Evolutionary conservation across 2,329 filamentous ascomycete genomes (phyloP).

Genomic region (Talaromyces sp.): DNA sequence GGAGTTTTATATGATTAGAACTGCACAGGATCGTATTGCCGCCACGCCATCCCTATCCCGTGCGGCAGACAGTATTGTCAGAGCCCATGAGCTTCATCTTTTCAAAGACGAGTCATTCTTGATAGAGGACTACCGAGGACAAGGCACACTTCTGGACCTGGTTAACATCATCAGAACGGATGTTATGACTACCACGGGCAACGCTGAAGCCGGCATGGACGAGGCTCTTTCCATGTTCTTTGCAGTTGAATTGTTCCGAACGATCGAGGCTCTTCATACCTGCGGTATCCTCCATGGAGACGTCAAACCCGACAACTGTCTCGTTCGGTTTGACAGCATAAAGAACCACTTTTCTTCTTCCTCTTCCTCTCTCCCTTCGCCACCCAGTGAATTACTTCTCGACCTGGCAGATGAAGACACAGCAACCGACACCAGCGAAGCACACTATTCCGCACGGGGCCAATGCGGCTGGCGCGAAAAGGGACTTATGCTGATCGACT

Average conservation of each 20-base stretch:
- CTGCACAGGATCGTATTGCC: constrained; percentile 71
- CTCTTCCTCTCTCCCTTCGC: constrained; percentile 16
- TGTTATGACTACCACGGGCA: constrained; percentile 42
- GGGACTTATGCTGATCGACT: constrained; percentile 86
- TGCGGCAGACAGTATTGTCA: constrained; percentile 70
- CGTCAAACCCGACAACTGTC: constrained; percentile 91
- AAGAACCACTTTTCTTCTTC: constrained; percentile 10
- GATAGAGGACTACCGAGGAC: constrained; percentile 77
- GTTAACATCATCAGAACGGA: constrained; percentile 81
- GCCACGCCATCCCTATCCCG: constrained; percentile 54
- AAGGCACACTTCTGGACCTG: constrained; percentile 91
- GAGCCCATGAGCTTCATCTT: constrained; percentile 84
- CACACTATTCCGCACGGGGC: constrained; percentile 68
- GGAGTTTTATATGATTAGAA: constrained; percentile 95
- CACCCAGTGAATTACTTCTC: constrained; percentile 25
- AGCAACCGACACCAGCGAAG: constrained; percentile 25
- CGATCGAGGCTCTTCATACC: constrained; percentile 78
- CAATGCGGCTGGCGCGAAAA: constrained; percentile 72
- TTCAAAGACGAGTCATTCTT: constrained; percentile 88
- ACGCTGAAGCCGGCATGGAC: constrained; percentile 67
- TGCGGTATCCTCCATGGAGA: constrained; percentile 84
- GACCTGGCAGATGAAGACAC: constrained; percentile 22
- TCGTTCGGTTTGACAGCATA: constrained; percentile 70
- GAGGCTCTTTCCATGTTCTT: constrained; percentile 95
- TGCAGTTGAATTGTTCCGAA: constrained; percentile 82